phyloP scores from a whole-genome alignment of 2,329 filamentous ascomycete genomes.

The Fusarium kyushuense region DNA sequence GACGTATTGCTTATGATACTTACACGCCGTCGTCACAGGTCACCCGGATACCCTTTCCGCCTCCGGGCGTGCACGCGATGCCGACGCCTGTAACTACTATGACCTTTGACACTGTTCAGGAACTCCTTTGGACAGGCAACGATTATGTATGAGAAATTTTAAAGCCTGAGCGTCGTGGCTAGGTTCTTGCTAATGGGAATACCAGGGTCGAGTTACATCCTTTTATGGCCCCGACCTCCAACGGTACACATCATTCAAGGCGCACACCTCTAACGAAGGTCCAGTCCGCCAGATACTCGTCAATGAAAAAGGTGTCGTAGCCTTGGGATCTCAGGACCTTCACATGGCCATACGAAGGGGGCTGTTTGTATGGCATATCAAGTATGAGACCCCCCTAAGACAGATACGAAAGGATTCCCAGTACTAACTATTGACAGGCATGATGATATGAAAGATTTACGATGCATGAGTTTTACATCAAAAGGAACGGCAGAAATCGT shows the following conservation, averaged over 20 bases:
- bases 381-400: conserved; percentile 60
- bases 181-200: conserved; percentile 42
- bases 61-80: conserved; percentile 76
- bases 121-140: conserved; percentile 93
- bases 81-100: conserved; percentile 81
- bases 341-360: conserved; percentile 91
- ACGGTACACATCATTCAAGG: conserved; percentile 90
- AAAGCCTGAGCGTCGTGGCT: background rate
- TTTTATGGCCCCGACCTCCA: conserved; percentile 89
- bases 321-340: conserved; percentile 83
- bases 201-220: conserved; percentile 85
- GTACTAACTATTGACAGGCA: conserved; percentile 60
- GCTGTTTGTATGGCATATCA: conserved; percentile 87
- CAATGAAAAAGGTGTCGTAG: conserved; percentile 90
- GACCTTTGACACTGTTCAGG: conserved; percentile 89
- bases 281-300: conserved; percentile 89
- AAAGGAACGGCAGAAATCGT: conserved; percentile 86
- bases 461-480: conserved; percentile 95
- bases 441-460: conserved; percentile 84
- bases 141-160: conserved; percentile 75
- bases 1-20: conserved; percentile 14
- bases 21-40: conserved; percentile 64
- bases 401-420: background rate
- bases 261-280: conserved; percentile 79
- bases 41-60: conserved; percentile 83